Base-by-base conservation (phyloP, 2,329 filamentous ascomycete species). In the Xylariomycetidae sp. region DNA sequence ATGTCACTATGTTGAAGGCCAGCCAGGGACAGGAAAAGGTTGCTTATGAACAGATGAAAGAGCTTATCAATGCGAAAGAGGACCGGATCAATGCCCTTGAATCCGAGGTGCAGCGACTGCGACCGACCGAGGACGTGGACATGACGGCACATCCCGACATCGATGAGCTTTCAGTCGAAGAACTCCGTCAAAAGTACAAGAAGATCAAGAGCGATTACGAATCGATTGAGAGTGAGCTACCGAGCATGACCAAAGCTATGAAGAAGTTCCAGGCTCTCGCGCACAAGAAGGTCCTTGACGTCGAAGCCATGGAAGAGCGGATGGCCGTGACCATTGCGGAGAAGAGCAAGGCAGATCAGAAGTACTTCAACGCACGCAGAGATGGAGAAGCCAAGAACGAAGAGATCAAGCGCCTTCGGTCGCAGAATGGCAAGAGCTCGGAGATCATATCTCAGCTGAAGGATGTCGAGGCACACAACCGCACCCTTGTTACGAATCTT, bases 341-440 rank as follows among this genome's bases (percentile, higher is more conserved):
- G 61, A 98, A 98, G 65, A 80, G 82, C 44, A 96, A 95, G 60
- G 90, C 90, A 1, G 92, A 98, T 53, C 90, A 96, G 54, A 96
- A 96, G 61, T 98, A 94, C 57, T 96, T 96, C 58, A 86, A 85
- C 1, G 87, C 89, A 7, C 88, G 94, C 70, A 95, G 95, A 57
- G 83, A 89, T 47, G 93, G 90, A 53, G 90, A 96, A 52, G 81
- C 84, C 27, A 75, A 87, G 31, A 82, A 88, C 37, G 72, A 76
- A 38, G 90, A 96, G 61, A 81, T 93, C 29, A 74, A 85, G 47
- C 75, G 81, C 4, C 65, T 95, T 37, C 79, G 87, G 40, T 72
- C 79, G 41, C 89, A 96, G 57, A 93, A 90, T 53, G 72, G 76
- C 29, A 94, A 94, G 62, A 93, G 85, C 37, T 88, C 87, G 0